A percentile compares a stretch with the other conserved stretches of the same genome.
These are phyloP conservation scores for Meira miltonrushii DNA, from an alignment of 1,284 basidiomycete species.

Conservation along the genomic window DNA sequence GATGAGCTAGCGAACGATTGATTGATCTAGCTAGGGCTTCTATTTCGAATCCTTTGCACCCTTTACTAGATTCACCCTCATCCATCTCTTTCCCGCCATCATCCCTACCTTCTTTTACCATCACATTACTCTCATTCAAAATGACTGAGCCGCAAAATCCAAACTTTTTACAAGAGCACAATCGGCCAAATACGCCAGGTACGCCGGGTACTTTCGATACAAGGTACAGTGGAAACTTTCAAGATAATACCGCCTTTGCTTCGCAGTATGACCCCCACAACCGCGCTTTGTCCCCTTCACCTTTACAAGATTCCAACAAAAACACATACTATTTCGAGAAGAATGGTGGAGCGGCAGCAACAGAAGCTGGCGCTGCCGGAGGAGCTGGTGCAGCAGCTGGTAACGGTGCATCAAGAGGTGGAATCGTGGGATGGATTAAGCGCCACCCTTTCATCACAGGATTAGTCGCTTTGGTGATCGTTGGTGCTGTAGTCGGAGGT, in stretches of 20 bases:
- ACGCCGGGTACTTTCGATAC: constrained; percentile 12
- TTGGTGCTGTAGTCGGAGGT: constrained; percentile 25
- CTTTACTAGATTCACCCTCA: background rate
- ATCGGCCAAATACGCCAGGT: constrained; percentile 6
- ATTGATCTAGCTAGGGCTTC: no score
- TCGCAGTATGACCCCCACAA: background rate
- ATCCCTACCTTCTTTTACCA: background rate
- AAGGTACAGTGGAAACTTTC: background rate
- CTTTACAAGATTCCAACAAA: constrained; percentile 6
- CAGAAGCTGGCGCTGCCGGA: constrained; percentile 13
- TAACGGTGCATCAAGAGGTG: background rate
- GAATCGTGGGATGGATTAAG: background rate
- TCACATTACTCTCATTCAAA: background rate
- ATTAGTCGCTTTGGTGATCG: constrained; percentile 18
- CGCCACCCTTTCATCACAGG: constrained; percentile 15
- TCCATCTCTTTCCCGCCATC: background rate
- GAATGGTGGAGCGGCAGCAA: constrained; percentile 21
- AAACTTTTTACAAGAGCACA: background rate
- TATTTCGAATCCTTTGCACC: background rate
- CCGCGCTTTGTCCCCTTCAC: background rate
- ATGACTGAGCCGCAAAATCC: background rate
- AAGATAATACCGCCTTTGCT: background rate
- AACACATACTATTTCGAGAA: constrained; percentile 36
- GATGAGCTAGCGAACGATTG: no score
- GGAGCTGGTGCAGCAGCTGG: background rate